These are phyloP conservation scores for Sclerotinia sclerotiorum DNA, from an alignment of 2,329 filamentous ascomycete genomes.

Conservation along the genomic window DNA sequence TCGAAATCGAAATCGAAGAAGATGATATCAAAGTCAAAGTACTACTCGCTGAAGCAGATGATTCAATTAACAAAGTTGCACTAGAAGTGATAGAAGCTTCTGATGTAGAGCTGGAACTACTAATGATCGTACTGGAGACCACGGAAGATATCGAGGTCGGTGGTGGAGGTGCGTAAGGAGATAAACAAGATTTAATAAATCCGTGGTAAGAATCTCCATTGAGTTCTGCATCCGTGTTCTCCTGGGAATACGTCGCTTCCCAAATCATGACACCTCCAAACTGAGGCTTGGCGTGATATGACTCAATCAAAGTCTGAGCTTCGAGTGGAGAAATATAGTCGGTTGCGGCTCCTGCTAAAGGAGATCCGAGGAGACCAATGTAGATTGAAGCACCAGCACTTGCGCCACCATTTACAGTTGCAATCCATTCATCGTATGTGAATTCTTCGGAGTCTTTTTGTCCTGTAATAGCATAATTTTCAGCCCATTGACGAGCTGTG, in stretches of 20 bases:
- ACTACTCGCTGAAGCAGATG: neutral
- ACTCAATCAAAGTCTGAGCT: conserved; percentile 32
- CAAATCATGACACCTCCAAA: conserved; percentile 42
- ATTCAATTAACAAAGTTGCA: conserved; percentile 3
- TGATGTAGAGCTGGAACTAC: conserved; percentile 20
- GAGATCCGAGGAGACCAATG: conserved; percentile 36
- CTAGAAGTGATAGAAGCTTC: conserved; percentile 1
- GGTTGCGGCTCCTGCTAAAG: conserved; percentile 18
- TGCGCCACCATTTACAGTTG: conserved; percentile 26
- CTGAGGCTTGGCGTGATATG: conserved; percentile 28
- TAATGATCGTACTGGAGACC: conserved; percentile 7
- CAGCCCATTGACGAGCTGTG: conserved; percentile 34
- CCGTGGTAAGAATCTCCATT: conserved; percentile 26
- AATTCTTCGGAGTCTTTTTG: conserved; percentile 24
- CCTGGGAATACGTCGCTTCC: conserved; percentile 35
- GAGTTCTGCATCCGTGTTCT: conserved; percentile 27
- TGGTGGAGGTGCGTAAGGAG: conserved; percentile 9
- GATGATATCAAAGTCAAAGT: neutral
- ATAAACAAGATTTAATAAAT: conserved; percentile 31
- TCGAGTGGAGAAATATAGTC: conserved; percentile 35
- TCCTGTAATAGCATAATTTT: conserved; percentile 7
- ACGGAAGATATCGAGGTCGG: conserved; percentile 22
- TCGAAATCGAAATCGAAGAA: neutral
- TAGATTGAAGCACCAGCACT: conserved; percentile 38
- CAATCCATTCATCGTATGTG: conserved; percentile 35